phyloP scores from a whole-genome alignment of 2,329 filamentous ascomycete species.

The Fonsecaea monophora region DNA sequence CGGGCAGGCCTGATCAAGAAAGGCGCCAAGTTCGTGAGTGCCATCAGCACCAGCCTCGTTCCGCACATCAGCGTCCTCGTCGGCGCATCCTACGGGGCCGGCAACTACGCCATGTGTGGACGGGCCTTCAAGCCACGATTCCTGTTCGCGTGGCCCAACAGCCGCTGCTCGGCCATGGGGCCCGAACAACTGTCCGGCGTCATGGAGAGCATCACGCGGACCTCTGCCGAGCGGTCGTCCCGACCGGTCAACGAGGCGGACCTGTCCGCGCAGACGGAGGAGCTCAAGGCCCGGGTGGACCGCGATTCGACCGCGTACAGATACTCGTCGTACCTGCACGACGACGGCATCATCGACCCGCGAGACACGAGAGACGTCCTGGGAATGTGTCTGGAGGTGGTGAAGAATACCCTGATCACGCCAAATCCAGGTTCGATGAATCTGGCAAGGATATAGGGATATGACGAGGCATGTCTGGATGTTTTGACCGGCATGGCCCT shows the following conservation, averaged over 20 bases:
- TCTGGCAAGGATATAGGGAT: slow-evolving; percentile 4
- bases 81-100: slow-evolving; percentile 55
- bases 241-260: not conserved
- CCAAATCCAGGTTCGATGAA: not conserved
- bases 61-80: slow-evolving; percentile 55
- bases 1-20: slow-evolving; percentile 54
- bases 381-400: slow-evolving; percentile 2
- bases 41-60: slow-evolving; percentile 53
- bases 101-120: slow-evolving; percentile 58
- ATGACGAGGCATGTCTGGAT: not conserved
- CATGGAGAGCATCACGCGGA: slow-evolving; percentile 40
- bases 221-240: slow-evolving; percentile 1
- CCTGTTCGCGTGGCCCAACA: slow-evolving; percentile 52
- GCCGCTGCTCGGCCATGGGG: slow-evolving; percentile 53
- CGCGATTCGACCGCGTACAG: not conserved
- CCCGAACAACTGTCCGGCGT: slow-evolving; percentile 51
- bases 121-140: slow-evolving; percentile 52
- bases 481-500: not conserved
- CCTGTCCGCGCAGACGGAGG: not conserved
- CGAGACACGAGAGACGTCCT: slow-evolving; percentile 3
- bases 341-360: slow-evolving; percentile 10
- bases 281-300: not conserved
- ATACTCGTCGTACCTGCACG: not conserved
- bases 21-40: slow-evolving; percentile 55
- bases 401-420: not conserved